A percentile compares a stretch with the other conserved stretches of the same genome.
Conservation (phyloP, 208 protist species). For the Vickermania ingenoplastis region DNA sequence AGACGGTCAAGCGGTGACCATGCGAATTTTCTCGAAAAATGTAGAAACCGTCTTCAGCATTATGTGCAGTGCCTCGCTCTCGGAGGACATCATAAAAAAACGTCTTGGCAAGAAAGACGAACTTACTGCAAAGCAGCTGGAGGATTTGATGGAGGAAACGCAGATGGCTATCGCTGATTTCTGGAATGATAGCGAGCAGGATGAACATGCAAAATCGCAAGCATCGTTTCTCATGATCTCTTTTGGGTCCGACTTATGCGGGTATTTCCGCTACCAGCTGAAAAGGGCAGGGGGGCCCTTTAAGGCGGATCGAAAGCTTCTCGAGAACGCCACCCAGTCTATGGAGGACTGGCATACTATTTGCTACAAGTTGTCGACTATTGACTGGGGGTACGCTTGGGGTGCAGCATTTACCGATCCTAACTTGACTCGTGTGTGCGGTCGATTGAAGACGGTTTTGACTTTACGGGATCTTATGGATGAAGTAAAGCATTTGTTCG, state of each 20-base stretch:
- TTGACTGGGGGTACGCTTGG: constrained; percentile 76
- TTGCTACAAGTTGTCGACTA: constrained; percentile 63
- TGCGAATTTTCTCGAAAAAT: constrained; percentile 45
- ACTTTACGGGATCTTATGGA: constrained; percentile 54
- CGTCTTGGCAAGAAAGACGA: constrained; percentile 30
- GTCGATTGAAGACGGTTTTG: constrained; percentile 43
- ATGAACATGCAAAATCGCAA: constrained; percentile 55
- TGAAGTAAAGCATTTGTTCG: constrained; percentile 66
- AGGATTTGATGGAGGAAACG: constrained; percentile 68
- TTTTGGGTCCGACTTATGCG: constrained; percentile 56
- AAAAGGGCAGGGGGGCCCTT: constrained; percentile 37
- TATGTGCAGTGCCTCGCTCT: constrained; percentile 76
- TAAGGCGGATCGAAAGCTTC: constrained; percentile 28
- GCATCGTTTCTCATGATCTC: constrained; percentile 70
- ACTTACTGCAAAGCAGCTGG: constrained; percentile 39
- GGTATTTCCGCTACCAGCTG: constrained; percentile 48
- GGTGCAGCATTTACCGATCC: constrained; percentile 42
- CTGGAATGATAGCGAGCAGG: constrained; percentile 78
- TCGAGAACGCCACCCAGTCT: constrained; percentile 55
- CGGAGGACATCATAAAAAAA: constrained; percentile 39
- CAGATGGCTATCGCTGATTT: constrained; percentile 71
- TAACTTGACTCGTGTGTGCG: constrained; percentile 32
- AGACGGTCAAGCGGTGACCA: constrained; percentile 13
- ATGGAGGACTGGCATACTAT: constrained; percentile 70
- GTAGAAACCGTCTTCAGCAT: constrained; percentile 49